phyloP scores from a whole-genome alignment of 176 grass and related monocot genomes.

The Cocos nucifera region DNA sequence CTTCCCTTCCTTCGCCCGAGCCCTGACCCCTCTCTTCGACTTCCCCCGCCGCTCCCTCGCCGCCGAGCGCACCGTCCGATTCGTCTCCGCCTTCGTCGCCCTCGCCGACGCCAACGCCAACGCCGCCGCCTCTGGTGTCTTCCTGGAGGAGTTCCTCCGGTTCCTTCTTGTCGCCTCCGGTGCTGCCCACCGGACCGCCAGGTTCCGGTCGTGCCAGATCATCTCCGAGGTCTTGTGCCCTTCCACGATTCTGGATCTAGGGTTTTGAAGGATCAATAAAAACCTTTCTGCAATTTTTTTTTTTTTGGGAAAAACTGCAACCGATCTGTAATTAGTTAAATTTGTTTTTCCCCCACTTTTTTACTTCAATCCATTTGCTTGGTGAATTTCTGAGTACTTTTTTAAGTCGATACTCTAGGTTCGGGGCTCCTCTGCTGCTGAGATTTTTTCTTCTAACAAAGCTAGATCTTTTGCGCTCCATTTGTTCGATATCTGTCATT shows the following conservation, averaged over 20 bases:
- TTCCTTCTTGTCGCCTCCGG: constrained; percentile 49
- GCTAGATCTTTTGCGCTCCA: not conserved
- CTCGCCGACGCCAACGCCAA: constrained; percentile 7
- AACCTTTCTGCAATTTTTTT: too few species aligned
- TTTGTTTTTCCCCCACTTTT: too few species aligned
- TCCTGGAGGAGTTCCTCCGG: constrained; percentile 69
- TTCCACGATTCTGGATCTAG: too few species aligned
- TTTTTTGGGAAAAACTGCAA: too few species aligned
- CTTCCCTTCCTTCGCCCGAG: constrained; percentile 46
- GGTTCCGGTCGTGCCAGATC: constrained; percentile 65
- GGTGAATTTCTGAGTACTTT: too few species aligned
- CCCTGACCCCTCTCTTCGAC: constrained; percentile 65
- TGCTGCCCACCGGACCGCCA: constrained; percentile 42
- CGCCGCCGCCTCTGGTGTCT: constrained; percentile 17
- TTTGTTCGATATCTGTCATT: not conserved
- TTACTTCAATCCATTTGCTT: too few species aligned
- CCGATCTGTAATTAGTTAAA: too few species aligned
- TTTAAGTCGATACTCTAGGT: not conserved
- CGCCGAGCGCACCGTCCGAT: constrained; percentile 54
- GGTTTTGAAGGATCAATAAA: too few species aligned
- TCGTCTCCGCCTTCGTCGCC: constrained; percentile 46
- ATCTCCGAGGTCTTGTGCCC: constrained; percentile 49
- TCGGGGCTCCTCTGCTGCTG: too few species aligned
- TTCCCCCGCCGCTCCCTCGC: constrained; percentile 28
- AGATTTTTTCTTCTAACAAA: too few species aligned